These are phyloP conservation scores for Pisolithus tinctorius DNA, from an alignment of 768 basidiomycete genomes.

Conservation along the genomic window DNA sequence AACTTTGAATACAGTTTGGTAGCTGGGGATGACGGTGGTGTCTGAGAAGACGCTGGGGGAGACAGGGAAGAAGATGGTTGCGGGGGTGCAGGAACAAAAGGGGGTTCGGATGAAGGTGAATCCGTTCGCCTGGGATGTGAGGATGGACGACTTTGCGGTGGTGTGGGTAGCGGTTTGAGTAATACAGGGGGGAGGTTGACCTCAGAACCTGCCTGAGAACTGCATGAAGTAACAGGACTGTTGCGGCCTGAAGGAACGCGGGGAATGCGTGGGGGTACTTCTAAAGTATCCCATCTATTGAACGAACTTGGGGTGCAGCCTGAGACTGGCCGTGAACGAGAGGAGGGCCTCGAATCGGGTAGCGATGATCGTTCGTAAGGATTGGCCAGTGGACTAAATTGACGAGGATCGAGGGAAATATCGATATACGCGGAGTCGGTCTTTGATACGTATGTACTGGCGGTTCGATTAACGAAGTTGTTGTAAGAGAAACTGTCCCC, in stretches of 20 bases:
- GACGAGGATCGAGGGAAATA: slow-evolving; percentile 19
- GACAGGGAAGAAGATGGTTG: slow-evolving; percentile 13
- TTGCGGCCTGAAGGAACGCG: slow-evolving; percentile 16
- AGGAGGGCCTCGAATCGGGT: background rate
- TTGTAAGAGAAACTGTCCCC: slow-evolving; percentile 29
- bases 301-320: background rate
- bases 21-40: slow-evolving; percentile 24
- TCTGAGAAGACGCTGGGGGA: slow-evolving; percentile 30
- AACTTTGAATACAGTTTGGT: slow-evolving; percentile 22
- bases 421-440: slow-evolving; percentile 26
- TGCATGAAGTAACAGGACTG: slow-evolving; percentile 21
- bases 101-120: slow-evolving; percentile 17
- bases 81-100: slow-evolving; percentile 12
- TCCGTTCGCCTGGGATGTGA: slow-evolving; percentile 19
- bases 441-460: slow-evolving; percentile 6
- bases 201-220: slow-evolving; percentile 18
- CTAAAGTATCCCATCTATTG: slow-evolving; percentile 11
- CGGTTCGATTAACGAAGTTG: slow-evolving; percentile 26
- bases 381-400: slow-evolving; percentile 15
- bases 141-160: slow-evolving; percentile 23
- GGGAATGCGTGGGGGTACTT: slow-evolving; percentile 20
- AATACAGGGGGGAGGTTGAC: slow-evolving; percentile 10
- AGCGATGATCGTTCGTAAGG: slow-evolving; percentile 9
- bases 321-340: background rate
- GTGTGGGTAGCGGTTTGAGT: slow-evolving; percentile 18